A percentile compares a stretch with the other conserved stretches of the same genome.
Conservation (phyloP, 164 flowering plant genomes). For the Berberis thunbergii region DNA sequence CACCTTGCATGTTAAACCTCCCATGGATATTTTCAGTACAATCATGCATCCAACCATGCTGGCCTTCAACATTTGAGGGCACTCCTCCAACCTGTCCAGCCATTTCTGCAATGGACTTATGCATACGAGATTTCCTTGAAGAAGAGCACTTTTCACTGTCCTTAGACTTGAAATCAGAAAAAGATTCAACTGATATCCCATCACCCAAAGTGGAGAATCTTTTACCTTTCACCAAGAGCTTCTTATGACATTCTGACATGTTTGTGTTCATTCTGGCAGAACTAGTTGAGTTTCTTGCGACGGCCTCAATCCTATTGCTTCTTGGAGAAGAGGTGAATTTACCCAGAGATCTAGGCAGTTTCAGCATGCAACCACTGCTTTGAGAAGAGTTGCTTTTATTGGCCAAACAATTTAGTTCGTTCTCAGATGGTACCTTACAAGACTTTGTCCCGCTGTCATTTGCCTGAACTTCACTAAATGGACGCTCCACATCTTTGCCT, state of each 20-base stretch:
- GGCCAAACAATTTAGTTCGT: slow-evolving; percentile 11
- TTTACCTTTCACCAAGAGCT: slow-evolving; percentile 14
- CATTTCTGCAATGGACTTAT: slow-evolving; percentile 6
- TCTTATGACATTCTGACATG: slow-evolving; percentile 7
- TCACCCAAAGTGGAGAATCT: slow-evolving; percentile 14
- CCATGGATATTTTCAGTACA: slow-evolving; percentile 8
- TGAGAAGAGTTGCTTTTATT: slow-evolving; percentile 11
- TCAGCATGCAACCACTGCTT: slow-evolving; percentile 9
- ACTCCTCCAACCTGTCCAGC: slow-evolving; percentile 16
- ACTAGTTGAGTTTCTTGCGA: slow-evolving; percentile 6
- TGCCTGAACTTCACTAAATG: slow-evolving; percentile 8
- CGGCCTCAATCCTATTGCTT: slow-evolving; percentile 14
- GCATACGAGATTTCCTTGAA: slow-evolving; percentile 19
- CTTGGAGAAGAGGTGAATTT: slow-evolving; percentile 19
- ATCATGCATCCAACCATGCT: slow-evolving; percentile 7
- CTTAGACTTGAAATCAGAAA: slow-evolving; percentile 11
- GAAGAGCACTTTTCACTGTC: slow-evolving; percentile 6
- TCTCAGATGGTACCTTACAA: slow-evolving; percentile 7
- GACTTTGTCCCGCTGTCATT: slow-evolving; percentile 16
- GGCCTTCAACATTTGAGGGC: slow-evolving; percentile 17
- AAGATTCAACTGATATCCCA: slow-evolving; percentile 7
- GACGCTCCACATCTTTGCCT: slow-evolving; percentile 17
- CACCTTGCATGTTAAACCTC: background rate
- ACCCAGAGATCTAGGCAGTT: slow-evolving; percentile 12
- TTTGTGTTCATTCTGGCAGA: slow-evolving; percentile 6